phyloP scores from a whole-genome alignment of 164 flowering plant genomes.

The Houttuynia cordata region DNA sequence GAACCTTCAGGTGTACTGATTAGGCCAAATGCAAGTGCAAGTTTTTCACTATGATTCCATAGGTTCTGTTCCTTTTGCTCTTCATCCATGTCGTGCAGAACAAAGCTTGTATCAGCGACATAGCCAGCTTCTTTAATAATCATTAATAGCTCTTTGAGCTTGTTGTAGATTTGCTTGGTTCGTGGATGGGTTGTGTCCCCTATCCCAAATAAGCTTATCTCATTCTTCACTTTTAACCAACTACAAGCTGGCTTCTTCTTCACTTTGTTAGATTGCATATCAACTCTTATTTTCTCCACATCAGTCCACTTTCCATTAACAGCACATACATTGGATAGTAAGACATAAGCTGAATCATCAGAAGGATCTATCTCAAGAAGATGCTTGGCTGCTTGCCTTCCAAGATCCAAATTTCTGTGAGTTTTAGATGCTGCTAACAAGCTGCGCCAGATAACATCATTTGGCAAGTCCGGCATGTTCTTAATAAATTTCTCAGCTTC shows the following conservation, averaged over 20 bases:
- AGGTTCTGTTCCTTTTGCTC: conserved; percentile 80
- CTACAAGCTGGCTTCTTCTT: conserved; percentile 71
- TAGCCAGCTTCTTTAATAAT: conserved; percentile 60
- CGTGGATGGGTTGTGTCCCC: conserved; percentile 60
- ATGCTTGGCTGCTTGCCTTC: conserved; percentile 41
- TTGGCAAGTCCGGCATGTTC: conserved; percentile 53
- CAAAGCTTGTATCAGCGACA: conserved; percentile 64
- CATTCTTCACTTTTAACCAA: conserved; percentile 60
- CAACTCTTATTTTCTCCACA: conserved; percentile 42
- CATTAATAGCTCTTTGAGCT: conserved; percentile 45
- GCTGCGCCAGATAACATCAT: conserved; percentile 70
- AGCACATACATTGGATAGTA: conserved; percentile 68
- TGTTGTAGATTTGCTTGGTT: conserved; percentile 28
- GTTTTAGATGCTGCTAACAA: conserved; percentile 57
- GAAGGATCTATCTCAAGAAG: conserved; percentile 51
- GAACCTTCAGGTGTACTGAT: conserved; percentile 39
- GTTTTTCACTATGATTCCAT: conserved; percentile 78
- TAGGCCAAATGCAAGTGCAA: conserved; percentile 68
- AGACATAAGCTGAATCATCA: conserved; percentile 81
- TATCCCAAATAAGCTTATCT: conserved; percentile 49
- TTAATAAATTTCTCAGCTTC: conserved; percentile 64
- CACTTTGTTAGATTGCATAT: conserved; percentile 43
- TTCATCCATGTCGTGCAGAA: conserved; percentile 74
- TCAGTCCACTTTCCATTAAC: conserved; percentile 56
- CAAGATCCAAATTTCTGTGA: conserved; percentile 60